phyloP scores from a whole-genome alignment of 2,329 filamentous ascomycete species.

The Aquanectria penicillioides region DNA sequence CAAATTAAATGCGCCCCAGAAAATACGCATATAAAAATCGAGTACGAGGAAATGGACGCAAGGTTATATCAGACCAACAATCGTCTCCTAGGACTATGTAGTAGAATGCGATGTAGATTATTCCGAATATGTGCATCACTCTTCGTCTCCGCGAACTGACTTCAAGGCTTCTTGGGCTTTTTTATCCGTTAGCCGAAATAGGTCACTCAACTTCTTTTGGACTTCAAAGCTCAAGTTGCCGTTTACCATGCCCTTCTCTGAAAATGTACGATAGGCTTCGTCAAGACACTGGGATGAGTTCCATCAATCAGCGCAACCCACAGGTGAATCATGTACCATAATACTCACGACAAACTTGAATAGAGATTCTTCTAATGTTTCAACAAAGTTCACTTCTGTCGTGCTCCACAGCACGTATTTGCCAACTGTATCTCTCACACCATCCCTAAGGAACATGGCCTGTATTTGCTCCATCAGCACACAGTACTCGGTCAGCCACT shows the following conservation, averaged over 20 bases:
- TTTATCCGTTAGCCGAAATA: background rate
- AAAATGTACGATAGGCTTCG: background rate
- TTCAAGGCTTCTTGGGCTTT: background rate
- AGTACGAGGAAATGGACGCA: too few relatives aligned
- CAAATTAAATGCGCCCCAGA: too few relatives aligned
- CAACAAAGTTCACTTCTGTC: slow-evolving; percentile 5
- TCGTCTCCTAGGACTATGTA: too few relatives aligned
- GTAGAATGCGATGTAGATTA: too few relatives aligned
- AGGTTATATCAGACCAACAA: too few relatives aligned
- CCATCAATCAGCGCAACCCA: background rate
- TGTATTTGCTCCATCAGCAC: background rate
- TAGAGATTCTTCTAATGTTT: background rate
- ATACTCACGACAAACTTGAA: slow-evolving; percentile 4
- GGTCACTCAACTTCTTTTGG: background rate
- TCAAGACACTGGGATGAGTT: background rate
- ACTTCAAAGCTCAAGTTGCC: background rate
- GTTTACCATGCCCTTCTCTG: slow-evolving; percentile 1
- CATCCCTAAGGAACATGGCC: background rate
- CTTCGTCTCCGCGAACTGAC: background rate
- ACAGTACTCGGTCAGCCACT: slow-evolving; percentile 8
- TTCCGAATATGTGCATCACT: too few relatives aligned
- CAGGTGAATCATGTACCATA: background rate
- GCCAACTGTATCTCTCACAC: background rate
- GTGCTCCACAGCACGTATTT: background rate
- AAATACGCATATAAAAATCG: too few relatives aligned